Conservation (phyloP, 257 asterid genomes). For the Solanum virginianum region DNA sequence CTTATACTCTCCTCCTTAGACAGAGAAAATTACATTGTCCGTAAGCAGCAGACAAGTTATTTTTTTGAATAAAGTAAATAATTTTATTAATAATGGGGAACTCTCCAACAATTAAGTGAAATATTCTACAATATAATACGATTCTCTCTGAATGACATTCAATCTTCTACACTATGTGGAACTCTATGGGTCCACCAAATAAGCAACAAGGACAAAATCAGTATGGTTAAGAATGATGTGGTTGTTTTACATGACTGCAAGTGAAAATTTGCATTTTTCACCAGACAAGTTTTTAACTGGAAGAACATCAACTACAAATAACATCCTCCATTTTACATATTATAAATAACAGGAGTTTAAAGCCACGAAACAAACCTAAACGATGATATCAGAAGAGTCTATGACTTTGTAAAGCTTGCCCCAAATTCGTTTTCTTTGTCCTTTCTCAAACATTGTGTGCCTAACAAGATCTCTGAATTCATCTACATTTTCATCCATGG, state of each 20-base stretch:
- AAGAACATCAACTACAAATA: not conserved
- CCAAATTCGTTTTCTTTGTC: slow-evolving; percentile 99
- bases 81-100: not conserved
- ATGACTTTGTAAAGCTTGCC: slow-evolving; percentile 96
- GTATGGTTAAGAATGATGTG: not conserved
- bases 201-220: not conserved
- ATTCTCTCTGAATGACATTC: not conserved
- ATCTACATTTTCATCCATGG: slow-evolving; percentile 59
- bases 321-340: not conserved
- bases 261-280: not conserved
- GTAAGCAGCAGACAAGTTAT: not conserved
- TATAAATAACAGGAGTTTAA: not conserved
- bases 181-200: not conserved
- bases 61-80: not conserved
- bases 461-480: slow-evolving; percentile 84
- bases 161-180: not conserved
- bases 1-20: not conserved
- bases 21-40: not conserved
- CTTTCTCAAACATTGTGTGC: slow-evolving; percentile 89
- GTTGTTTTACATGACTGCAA: not conserved
- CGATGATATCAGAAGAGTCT: slow-evolving; percentile 90
- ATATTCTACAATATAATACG: not conserved
- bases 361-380: slow-evolving; percentile 41
- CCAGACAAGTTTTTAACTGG: not conserved
- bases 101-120: not conserved